These are phyloP conservation scores for Cinnamomum chago DNA, from an alignment of 164 flowering plant species.

Conservation along the genomic window DNA sequence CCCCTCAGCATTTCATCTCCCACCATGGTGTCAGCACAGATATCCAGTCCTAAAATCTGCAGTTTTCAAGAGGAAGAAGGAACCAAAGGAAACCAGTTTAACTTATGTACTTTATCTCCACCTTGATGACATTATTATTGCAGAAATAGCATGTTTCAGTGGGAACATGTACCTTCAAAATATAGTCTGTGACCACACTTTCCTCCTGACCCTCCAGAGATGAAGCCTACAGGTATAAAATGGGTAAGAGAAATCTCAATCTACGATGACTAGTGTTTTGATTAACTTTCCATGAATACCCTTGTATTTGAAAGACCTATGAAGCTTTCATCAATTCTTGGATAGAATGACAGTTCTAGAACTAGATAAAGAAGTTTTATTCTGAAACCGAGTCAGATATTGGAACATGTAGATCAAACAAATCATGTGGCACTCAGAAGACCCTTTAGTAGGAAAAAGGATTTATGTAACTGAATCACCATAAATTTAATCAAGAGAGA, in stretches of 20 bases:
- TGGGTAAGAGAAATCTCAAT: conserved; percentile 14
- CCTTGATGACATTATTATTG: neutral
- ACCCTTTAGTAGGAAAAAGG: too few relatives aligned
- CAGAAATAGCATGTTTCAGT: neutral
- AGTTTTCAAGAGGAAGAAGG: neutral
- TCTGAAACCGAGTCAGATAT: neutral
- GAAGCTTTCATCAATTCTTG: neutral
- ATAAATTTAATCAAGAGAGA: neutral
- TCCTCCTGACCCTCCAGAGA: conserved; percentile 26
- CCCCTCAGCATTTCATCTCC: conserved; percentile 28
- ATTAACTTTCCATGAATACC: neutral
- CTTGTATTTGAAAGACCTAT: neutral
- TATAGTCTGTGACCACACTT: conserved; percentile 24
- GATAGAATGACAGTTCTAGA: neutral
- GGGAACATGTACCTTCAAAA: conserved; percentile 15
- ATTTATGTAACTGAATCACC: neutral
- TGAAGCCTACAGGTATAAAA: conserved; percentile 23
- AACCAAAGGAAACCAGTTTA: neutral
- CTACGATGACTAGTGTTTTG: neutral
- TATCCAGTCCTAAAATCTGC: conserved; percentile 27
- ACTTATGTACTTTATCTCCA: too few relatives aligned
- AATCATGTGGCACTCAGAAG: neutral
- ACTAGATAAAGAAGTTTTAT: neutral
- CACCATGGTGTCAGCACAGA: conserved; percentile 28
- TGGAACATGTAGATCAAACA: neutral